Evolutionary conservation across 2,329 filamentous ascomycete species (phyloP).

Genomic region (Aaosphaeria arxii): DNA sequence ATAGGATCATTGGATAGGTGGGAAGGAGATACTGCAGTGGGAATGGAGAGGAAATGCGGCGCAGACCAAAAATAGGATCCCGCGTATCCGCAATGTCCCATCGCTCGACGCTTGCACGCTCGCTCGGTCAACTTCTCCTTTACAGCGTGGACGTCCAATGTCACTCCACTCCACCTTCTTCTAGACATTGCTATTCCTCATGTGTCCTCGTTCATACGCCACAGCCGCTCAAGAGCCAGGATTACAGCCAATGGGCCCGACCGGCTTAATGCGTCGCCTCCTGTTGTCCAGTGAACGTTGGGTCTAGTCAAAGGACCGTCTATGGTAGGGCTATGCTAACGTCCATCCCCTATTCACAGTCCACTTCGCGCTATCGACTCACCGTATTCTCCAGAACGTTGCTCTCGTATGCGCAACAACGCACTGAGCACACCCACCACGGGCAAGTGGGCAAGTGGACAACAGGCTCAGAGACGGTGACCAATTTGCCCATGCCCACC

Average conservation of each 20-base stretch:
- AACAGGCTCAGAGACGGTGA: not conserved
- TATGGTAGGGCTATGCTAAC: slow-evolving; percentile 7
- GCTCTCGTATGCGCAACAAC: slow-evolving; percentile 14
- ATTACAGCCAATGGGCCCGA: not conserved
- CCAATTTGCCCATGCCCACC: slow-evolving; percentile 12
- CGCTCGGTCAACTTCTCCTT: too few relatives aligned
- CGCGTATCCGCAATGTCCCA: too few relatives aligned
- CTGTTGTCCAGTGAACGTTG: not conserved
- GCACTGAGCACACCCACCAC: too few relatives aligned
- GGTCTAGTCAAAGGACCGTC: not conserved
- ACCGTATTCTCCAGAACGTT: slow-evolving; percentile 28
- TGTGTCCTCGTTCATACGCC: not conserved
- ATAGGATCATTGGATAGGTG: too few relatives aligned
- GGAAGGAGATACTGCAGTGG: too few relatives aligned
- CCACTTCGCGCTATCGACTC: slow-evolving; percentile 27
- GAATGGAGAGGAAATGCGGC: too few relatives aligned
- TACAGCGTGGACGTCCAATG: not conserved
- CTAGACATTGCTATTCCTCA: not conserved
- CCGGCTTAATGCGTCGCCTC: not conserved
- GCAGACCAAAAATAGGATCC: too few relatives aligned
- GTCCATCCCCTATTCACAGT: slow-evolving; percentile 1
- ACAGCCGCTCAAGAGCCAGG: not conserved
- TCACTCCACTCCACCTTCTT: not conserved
- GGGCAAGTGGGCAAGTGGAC: too few relatives aligned
- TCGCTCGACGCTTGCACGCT: too few relatives aligned